Evolutionary conservation across 1,284 basidiomycete genomes (phyloP), one percentile per base, ranked within the genome.

Genomic region (Trametes hirsuta): DNA sequence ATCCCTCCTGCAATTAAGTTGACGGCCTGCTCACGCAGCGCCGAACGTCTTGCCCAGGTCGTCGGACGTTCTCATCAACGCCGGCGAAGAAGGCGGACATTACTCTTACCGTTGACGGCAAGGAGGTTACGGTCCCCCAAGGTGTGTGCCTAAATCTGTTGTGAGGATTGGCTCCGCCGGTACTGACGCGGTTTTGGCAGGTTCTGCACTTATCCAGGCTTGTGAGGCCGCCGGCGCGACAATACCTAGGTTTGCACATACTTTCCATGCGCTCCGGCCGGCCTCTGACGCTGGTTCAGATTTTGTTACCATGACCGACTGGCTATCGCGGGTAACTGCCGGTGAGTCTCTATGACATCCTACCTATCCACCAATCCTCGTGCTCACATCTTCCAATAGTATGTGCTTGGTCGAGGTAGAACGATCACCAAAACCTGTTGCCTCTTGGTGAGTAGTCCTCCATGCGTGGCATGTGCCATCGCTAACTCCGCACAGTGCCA

Each of bases 321-420:
- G 42, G 94, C 94, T 40, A 95, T 97, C 71, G 95, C 95, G 65
- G 95, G 95, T 62, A 97, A 97, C 76, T 97, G 95, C 80, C 91
- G 95, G 92, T 93, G 69, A 72, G 88, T 78, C 6, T 22, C 39
- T 44, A 42, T 45, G 47, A 12, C 22, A 46, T 25, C 44, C 24
- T 4, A 35, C 22, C 8, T 44, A 22, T 42, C 3, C 41, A 15
- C 4, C 1, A 8, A 15, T 10, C n/a, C 39, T 36, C 9, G 45
- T 45, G 41, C 42, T 60, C 45, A 56, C 48, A 71, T 25, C 56
- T 9, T 11, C 9, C 25, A n/a, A 51, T 68, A 85, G 93, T 72
- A 97, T 97, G 97, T 99, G 97, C 77, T 80, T 99, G 47, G 97
- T 99, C 56, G 97, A 99, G 77, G 95, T 97, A 53, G 93, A 97